phyloP scores from a whole-genome alignment of 2,329 filamentous ascomycete species.

The Magnaporthiopsis rhizophila region DNA sequence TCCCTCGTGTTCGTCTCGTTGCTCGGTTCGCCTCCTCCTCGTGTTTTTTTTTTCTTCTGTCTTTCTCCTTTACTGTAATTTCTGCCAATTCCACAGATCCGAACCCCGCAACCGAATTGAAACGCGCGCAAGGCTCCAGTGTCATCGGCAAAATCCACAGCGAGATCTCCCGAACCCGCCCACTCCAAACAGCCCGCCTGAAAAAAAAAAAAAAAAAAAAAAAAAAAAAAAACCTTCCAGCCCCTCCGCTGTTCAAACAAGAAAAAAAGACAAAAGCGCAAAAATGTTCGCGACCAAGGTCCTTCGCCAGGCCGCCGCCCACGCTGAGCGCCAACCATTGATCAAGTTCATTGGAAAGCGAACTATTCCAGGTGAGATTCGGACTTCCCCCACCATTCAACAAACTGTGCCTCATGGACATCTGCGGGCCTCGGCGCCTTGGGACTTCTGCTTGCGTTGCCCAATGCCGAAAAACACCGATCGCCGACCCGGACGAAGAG shows the following conservation, averaged over 20 bases:
- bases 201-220: too few relatives aligned
- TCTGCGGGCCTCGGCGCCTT: neutral
- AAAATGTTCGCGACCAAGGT: constrained; percentile 48
- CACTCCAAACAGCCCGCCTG: neutral
- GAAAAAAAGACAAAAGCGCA: neutral
- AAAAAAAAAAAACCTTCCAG: too few relatives aligned
- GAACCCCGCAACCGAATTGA: neutral
- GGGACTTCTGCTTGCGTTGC: neutral
- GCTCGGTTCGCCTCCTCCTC: neutral
- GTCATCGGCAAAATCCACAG: neutral
- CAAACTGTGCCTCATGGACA: neutral
- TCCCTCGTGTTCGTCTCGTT: neutral
- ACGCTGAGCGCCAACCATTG: constrained; percentile 51
- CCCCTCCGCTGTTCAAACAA: too few relatives aligned
- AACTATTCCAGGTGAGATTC: constrained; percentile 44
- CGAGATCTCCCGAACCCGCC: neutral
- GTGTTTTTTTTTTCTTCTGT: neutral
- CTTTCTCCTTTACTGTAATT: neutral
- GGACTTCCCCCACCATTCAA: constrained; percentile 1
- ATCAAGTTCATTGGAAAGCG: constrained; percentile 57
- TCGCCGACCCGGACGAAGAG: neutral
- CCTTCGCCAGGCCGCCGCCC: constrained; percentile 51
- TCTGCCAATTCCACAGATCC: too few relatives aligned
- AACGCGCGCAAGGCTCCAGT: neutral
- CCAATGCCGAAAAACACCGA: neutral